Percentiles rank a stretch among this genome's conserved stretches.
phyloP scores from a whole-genome alignment of 2,329 filamentous ascomycete species.

The Escovopsis sp. region DNA sequence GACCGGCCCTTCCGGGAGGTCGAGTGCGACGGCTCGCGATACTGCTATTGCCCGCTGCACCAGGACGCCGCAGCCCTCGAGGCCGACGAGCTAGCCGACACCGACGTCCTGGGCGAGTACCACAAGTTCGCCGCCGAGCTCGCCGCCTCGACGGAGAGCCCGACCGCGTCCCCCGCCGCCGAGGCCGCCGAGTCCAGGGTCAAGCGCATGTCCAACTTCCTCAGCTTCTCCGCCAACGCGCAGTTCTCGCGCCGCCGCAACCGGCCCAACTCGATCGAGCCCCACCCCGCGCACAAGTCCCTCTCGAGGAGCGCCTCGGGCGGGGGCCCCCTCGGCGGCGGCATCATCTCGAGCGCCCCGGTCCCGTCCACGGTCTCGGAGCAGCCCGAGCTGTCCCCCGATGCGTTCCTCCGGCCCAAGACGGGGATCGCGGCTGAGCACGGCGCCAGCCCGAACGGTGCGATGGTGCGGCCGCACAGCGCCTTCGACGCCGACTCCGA shows the following conservation, averaged over 20 bases:
- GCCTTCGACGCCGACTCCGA: constrained; percentile 19
- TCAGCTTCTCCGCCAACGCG: constrained; percentile 14
- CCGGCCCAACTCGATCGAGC: constrained; percentile 7
- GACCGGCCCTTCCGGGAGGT: constrained; percentile 2
- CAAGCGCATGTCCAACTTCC: constrained; percentile 9
- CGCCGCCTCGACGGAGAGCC: constrained; percentile 8
- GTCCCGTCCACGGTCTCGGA: background rate
- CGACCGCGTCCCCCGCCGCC: background rate
- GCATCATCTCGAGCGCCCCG: background rate
- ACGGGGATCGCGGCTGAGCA: too few species aligned
- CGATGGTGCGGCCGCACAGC: constrained; percentile 10
- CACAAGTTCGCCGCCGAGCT: constrained; percentile 20
- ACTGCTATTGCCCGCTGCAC: constrained; percentile 1
- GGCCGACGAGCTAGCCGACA: constrained; percentile 17
- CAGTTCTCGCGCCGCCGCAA: constrained; percentile 16
- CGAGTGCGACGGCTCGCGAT: constrained; percentile 1
- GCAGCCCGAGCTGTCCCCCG: background rate
- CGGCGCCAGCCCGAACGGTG: background rate
- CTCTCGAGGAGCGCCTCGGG: background rate
- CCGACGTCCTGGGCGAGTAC: constrained; percentile 19
- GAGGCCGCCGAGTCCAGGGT: constrained; percentile 1
- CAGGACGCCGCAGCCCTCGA: constrained; percentile 2
- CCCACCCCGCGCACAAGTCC: constrained; percentile 1
- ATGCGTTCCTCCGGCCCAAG: too few species aligned
- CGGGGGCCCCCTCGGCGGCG: background rate